Evolutionary conservation across 768 basidiomycete genomes (phyloP), one percentile per base, ranked within the genome.

Genomic region (Pulveroboletus sp.): DNA sequence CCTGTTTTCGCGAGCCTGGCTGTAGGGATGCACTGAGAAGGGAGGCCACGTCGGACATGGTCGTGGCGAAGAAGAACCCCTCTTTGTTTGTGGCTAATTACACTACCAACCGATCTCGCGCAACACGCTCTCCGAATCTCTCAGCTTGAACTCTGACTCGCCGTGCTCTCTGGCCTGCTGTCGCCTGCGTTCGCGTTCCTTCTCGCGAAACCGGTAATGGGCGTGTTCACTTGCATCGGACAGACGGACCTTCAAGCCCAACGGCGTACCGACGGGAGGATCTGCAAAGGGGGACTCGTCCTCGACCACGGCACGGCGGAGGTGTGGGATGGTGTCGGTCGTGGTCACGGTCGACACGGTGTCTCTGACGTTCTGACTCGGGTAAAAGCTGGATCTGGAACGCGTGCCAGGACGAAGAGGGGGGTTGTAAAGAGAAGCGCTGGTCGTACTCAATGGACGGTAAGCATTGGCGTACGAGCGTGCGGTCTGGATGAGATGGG

Each of bases 21-120:
- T 83, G 70, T 48, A 90, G 73, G 39, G 90, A 87, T 7, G 85
- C 80, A 46, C 84, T 72, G 54, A 95, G 78, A 57, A 93, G 75
- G 50, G 78, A 63, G 51, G 89, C 69, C 48, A 90, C 72, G 63
- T 87, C 78, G 21, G 84, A 75, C 86, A 87, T 88, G 45, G 40
- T 45, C 35, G 16, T 33, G 45, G 40, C 21, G 13, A 21, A 17
- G 16, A 34, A 33, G n/a, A n/a, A n/a, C n/a, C n/a, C 19, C 33
- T 34, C 33, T 31, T 50, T 55, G 53, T 56, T 59, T 47, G 53
- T 47, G 31, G 27, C 44, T 51, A 45, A 29, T 35, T 41, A 51
- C 7, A 16, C 44, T 49, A 62, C 60, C 60, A 61, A 1, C 56
- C 59, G 12, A 52, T 48, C 49, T 57, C 55, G 36, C 49, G 51